Conservation (phyloP, 2,329 filamentous ascomycete species). For the Acephala macrosclerotiorum region DNA sequence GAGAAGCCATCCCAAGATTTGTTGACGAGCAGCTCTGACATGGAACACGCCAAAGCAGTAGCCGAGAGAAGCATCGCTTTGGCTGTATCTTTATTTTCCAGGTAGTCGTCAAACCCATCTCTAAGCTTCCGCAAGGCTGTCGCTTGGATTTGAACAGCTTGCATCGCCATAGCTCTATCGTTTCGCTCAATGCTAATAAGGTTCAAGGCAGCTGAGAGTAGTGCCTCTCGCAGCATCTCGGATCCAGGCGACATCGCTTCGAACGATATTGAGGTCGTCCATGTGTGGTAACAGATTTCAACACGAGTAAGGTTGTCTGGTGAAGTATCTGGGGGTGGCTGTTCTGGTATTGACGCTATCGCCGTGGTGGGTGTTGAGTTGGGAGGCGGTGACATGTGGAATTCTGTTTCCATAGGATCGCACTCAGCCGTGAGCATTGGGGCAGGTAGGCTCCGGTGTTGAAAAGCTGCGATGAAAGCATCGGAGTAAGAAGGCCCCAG, state of each 20-base stretch:
- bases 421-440: neutral
- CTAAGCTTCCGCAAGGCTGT: slow-evolving; percentile 23
- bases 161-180: slow-evolving; percentile 20
- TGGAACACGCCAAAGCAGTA: slow-evolving; percentile 26
- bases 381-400: neutral
- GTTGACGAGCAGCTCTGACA: slow-evolving; percentile 28
- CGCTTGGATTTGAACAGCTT: slow-evolving; percentile 29
- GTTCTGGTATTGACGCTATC: neutral
- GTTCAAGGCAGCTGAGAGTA: slow-evolving; percentile 24
- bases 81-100: slow-evolving; percentile 14
- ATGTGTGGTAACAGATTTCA: slow-evolving; percentile 26
- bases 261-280: slow-evolving; percentile 25
- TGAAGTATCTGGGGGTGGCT: neutral
- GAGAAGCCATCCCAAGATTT: slow-evolving; percentile 31
- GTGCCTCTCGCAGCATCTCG: slow-evolving; percentile 29
- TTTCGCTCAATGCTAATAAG: slow-evolving; percentile 26
- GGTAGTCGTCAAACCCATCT: slow-evolving; percentile 30
- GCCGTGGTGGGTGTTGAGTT: neutral
- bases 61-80: slow-evolving; percentile 23
- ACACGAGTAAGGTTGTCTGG: slow-evolving; percentile 13
- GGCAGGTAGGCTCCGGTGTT: slow-evolving; percentile 19
- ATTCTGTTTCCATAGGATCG: neutral
- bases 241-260: slow-evolving; percentile 20
- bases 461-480: slow-evolving; percentile 29
- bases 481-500: slow-evolving; percentile 22